These are phyloP conservation scores for Neostapfia colusana DNA, from an alignment of 176 grass and related monocot genomes.

Conservation along the genomic window DNA sequence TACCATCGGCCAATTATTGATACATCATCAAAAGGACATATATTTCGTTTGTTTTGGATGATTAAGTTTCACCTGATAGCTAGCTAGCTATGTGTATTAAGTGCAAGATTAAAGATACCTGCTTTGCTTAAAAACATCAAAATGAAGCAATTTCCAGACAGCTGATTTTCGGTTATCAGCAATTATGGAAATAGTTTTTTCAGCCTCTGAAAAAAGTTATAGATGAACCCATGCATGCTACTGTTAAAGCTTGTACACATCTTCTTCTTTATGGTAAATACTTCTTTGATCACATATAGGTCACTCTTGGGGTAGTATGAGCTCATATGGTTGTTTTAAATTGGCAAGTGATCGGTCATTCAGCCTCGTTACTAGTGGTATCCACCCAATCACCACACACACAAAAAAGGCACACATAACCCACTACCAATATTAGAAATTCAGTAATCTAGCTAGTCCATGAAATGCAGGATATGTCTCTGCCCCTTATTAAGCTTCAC, in stretches of 20 bases:
- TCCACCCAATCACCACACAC: conserved; percentile 31
- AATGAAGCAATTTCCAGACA: neutral
- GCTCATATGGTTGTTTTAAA: conserved; percentile 21
- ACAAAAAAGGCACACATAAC: conserved; percentile 17
- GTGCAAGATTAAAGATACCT: neutral
- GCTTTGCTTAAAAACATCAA: neutral
- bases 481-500: conserved; percentile 10
- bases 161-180: neutral
- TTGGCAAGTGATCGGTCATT: conserved; percentile 20
- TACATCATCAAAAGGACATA: neutral
- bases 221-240: neutral
- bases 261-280: neutral
- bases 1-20: neutral
- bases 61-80: neutral
- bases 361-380: conserved; percentile 38
- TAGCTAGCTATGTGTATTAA: no score
- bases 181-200: neutral
- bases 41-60: neutral
- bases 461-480: conserved; percentile 10
- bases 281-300: neutral
- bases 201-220: neutral
- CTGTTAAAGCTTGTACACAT: neutral
- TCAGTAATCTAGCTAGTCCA: neutral
- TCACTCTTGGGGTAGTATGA: conserved; percentile 17
- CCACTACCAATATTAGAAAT: conserved; percentile 33